Conservation (phyloP, 2,329 filamentous ascomycete species). For the Teratosphaeria epicoccoides region DNA sequence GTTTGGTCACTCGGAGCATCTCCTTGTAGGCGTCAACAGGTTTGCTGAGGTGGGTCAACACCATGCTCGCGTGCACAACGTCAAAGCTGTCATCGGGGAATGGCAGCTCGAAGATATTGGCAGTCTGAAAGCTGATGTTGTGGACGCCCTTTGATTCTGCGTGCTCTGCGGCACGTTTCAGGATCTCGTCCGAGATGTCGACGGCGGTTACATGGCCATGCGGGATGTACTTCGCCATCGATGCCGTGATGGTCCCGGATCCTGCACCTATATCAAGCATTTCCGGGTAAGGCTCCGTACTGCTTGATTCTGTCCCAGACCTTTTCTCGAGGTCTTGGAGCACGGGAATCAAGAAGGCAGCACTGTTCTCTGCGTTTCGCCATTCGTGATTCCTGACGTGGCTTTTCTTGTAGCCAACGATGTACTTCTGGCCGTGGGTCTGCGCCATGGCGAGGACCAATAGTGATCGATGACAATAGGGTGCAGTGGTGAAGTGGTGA, state of each 20-base stretch:
- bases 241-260: constrained; percentile 39
- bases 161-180: constrained; percentile 30
- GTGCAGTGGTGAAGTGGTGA: not conserved
- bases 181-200: constrained; percentile 35
- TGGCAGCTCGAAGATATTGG: constrained; percentile 25
- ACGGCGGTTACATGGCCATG: constrained; percentile 35
- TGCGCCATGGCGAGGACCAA: constrained; percentile 1
- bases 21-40: constrained; percentile 42
- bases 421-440: constrained; percentile 18
- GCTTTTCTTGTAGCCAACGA: constrained; percentile 32
- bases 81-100: constrained; percentile 44
- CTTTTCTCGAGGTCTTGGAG: constrained; percentile 12
- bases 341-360: constrained; percentile 23
- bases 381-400: constrained; percentile 35
- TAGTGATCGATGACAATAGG: not conserved
- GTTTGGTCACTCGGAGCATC: constrained; percentile 45
- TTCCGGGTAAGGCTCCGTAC: constrained; percentile 20
- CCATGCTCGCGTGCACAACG: constrained; percentile 49
- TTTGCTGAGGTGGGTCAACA: constrained; percentile 46
- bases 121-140: constrained; percentile 31
- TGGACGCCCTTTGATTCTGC: constrained; percentile 27
- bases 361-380: constrained; percentile 36
- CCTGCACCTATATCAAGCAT: constrained; percentile 40
- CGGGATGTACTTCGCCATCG: constrained; percentile 34
- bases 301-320: not conserved